Percentiles rank a stretch among this genome's conserved stretches.
Conservation (phyloP, 2,329 filamentous ascomycete genomes). For the Pyricularia sp. region DNA sequence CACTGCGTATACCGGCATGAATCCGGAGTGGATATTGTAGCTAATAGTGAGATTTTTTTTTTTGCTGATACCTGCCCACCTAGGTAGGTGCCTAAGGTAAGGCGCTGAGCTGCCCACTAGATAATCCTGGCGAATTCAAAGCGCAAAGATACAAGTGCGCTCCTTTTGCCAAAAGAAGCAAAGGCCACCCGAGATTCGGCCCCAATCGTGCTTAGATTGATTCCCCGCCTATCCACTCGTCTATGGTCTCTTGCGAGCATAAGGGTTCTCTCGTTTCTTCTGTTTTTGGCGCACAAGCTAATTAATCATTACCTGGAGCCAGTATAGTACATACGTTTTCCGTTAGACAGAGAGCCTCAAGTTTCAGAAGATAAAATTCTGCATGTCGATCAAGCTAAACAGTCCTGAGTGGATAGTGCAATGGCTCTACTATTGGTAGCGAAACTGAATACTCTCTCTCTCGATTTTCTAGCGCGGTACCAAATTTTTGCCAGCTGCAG, state of each 20-base stretch:
- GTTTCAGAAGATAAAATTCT: background rate
- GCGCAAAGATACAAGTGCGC: background rate
- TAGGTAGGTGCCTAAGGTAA: background rate
- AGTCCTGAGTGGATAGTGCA: background rate
- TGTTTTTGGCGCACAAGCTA: background rate
- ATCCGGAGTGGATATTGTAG: background rate
- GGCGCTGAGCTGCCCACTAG: background rate
- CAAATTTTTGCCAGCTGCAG: background rate
- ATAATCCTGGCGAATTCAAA: background rate
- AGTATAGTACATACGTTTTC: background rate
- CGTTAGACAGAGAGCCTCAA: background rate
- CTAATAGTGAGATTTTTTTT: background rate
- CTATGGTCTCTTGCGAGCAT: background rate
- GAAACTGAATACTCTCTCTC: background rate
- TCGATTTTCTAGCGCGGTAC: background rate
- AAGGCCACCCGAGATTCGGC: background rate
- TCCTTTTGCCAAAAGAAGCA: background rate
- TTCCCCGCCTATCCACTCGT: background rate
- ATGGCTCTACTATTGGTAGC: background rate
- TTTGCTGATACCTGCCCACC: background rate
- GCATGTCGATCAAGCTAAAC: background rate
- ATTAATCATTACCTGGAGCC: too few species aligned
- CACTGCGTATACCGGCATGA: background rate
- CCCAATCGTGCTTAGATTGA: background rate
- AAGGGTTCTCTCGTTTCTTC: background rate